Evolutionary conservation across 345 rosid species (phyloP).

Genomic region (Salix udensis): DNA sequence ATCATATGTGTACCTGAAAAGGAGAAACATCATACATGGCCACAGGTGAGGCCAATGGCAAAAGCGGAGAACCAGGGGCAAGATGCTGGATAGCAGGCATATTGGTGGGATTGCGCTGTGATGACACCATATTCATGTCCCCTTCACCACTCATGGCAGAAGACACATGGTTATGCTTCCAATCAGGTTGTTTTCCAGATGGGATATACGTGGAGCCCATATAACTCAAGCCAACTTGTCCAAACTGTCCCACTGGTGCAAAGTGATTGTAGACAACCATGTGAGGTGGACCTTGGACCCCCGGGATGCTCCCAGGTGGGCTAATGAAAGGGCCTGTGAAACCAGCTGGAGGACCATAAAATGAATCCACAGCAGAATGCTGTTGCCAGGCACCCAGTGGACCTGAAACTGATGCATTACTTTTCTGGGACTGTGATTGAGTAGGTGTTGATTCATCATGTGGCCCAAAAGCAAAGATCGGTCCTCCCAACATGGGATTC

Average conservation of each 20-base stretch:
- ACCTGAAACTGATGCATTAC: slow-evolving; percentile 51
- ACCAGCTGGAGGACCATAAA: slow-evolving; percentile 83
- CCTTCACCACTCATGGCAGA: slow-evolving; percentile 62
- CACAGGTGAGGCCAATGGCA: slow-evolving; percentile 76
- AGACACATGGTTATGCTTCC: slow-evolving; percentile 76
- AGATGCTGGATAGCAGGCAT: slow-evolving; percentile 71
- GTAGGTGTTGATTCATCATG: slow-evolving; percentile 64
- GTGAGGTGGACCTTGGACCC: slow-evolving; percentile 90
- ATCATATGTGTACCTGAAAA: slow-evolving; percentile 65
- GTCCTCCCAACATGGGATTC: slow-evolving; percentile 85
- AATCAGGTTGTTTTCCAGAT: slow-evolving; percentile 88
- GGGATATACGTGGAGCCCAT: slow-evolving; percentile 92
- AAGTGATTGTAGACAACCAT: slow-evolving; percentile 97
- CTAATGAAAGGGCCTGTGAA: slow-evolving; percentile 82
- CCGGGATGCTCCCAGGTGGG: slow-evolving; percentile 84
- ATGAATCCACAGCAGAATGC: slow-evolving; percentile 87
- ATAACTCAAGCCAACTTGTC: slow-evolving; percentile 89
- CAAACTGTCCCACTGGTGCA: slow-evolving; percentile 97
- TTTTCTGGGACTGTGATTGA: slow-evolving; percentile 76
- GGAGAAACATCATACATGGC: slow-evolving; percentile 92
- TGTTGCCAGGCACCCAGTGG: slow-evolving; percentile 77
- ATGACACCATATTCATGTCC: slow-evolving; percentile 50
- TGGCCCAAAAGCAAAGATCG: slow-evolving; percentile 85
- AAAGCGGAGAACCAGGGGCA: slow-evolving; percentile 62
- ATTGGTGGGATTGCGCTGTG: slow-evolving; percentile 54